Conservation (phyloP, 305 asterid genomes). For the Vinca major region DNA sequence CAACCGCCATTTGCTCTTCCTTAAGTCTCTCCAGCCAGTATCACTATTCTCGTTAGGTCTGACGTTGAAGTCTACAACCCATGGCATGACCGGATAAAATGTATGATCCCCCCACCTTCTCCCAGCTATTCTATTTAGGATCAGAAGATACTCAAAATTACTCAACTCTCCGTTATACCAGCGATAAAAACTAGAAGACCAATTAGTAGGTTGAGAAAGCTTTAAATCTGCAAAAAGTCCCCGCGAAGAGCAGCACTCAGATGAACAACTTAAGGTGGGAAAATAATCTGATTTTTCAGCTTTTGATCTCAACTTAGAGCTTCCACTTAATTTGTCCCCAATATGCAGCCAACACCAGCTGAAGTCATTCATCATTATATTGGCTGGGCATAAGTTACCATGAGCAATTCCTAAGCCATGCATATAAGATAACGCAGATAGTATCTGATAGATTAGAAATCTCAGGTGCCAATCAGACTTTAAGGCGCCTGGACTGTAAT, state of each 20-base stretch:
- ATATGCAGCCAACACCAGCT: conserved; percentile 80
- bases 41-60: conserved; percentile 61
- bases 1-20: conserved; percentile 96
- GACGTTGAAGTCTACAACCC: conserved; percentile 83
- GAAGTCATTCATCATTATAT: conserved; percentile 55
- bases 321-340: conserved; percentile 37
- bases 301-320: conserved; percentile 29
- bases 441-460: conserved; percentile 67
- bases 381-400: conserved; percentile 66
- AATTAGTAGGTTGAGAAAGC: conserved; percentile 45
- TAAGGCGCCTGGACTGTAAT: conserved; percentile 61
- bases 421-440: conserved; percentile 75
- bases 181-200: conserved; percentile 61
- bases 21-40: conserved; percentile 87
- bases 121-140: conserved; percentile 81
- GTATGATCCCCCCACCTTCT: conserved; percentile 97
- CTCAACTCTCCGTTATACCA: conserved; percentile 94
- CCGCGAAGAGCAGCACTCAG: conserved; percentile 48
- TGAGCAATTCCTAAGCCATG: conserved; percentile 78
- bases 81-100: conserved; percentile 85
- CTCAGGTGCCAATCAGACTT: conserved; percentile 68
- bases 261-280: conserved; percentile 35
- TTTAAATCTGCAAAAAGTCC: conserved; percentile 58
- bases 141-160: conserved; percentile 87
- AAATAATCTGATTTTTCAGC: conserved; percentile 21